Percentiles rank a stretch among this genome's conserved stretches.
Conservation (phyloP, 306 rosid species). For the Mimosa bimucronata region DNA sequence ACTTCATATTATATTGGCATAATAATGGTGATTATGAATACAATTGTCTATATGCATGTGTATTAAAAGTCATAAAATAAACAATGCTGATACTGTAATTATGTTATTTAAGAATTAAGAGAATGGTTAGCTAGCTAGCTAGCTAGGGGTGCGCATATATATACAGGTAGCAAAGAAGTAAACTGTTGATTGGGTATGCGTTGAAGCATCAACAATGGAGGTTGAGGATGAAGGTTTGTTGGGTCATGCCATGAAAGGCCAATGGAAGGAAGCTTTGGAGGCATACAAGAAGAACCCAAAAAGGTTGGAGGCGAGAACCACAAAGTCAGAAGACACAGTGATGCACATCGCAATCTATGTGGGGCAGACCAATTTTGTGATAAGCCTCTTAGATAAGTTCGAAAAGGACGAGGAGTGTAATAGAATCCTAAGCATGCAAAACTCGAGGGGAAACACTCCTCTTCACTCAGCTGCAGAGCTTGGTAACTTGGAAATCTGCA, state of each 20-base stretch:
- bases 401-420: slow-evolving; percentile 3
- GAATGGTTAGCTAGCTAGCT: background rate
- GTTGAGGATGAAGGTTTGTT: slow-evolving; percentile 39
- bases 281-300: slow-evolving; percentile 23
- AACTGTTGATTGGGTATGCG: background rate
- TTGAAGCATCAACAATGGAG: slow-evolving; percentile 1
- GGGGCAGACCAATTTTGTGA: slow-evolving; percentile 41
- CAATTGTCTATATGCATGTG: background rate
- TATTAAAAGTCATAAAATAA: background rate
- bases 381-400: slow-evolving; percentile 31
- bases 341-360: slow-evolving; percentile 44
- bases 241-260: slow-evolving; percentile 42
- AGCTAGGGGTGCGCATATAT: background rate
- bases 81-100: background rate
- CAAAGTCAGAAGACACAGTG: slow-evolving; percentile 48
- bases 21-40: background rate
- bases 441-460: slow-evolving; percentile 50
- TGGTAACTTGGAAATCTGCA: slow-evolving; percentile 49
- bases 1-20: background rate
- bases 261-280: slow-evolving; percentile 39
- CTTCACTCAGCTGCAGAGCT: slow-evolving; percentile 51
- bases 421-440: slow-evolving; percentile 30
- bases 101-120: background rate
- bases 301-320: slow-evolving; percentile 42
- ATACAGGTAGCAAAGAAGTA: background rate